Evolutionary conservation across 1,284 basidiomycete genomes (phyloP).

Genomic region (Pseudozyma thailandica): DNA sequence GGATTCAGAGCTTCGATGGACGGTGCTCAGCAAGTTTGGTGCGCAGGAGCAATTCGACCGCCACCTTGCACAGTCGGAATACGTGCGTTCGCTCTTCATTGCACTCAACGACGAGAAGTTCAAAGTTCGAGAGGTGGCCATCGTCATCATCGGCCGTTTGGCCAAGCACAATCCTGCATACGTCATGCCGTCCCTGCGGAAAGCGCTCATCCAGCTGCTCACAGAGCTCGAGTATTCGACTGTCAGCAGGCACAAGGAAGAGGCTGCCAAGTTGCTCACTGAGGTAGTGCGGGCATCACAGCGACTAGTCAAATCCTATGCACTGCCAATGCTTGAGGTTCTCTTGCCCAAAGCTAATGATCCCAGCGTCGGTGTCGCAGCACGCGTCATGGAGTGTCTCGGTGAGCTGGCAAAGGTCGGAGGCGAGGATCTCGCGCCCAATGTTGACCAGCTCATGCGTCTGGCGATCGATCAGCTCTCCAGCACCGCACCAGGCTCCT

Average conservation of each 20-base stretch:
- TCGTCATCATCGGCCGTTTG: constrained; percentile 89
- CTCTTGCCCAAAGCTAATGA: constrained; percentile 89
- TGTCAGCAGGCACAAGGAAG: constrained; percentile 80
- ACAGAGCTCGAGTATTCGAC: constrained; percentile 98
- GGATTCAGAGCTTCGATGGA: constrained; percentile 61
- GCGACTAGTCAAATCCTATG: constrained; percentile 94
- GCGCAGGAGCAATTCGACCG: constrained; percentile 95
- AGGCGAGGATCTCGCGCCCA: constrained; percentile 86
- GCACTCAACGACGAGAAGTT: constrained; percentile 98
- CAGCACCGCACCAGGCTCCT: constrained; percentile 70
- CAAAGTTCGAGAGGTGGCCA: constrained; percentile 89
- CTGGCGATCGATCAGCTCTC: constrained; percentile 88
- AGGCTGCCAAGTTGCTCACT: constrained; percentile 64
- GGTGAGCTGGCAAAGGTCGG: constrained; percentile 94
- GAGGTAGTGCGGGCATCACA: constrained; percentile 76
- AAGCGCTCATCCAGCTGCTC: constrained; percentile 93
- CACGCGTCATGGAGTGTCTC: constrained; percentile 91
- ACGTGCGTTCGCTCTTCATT: constrained; percentile 95
- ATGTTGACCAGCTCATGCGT: constrained; percentile 87
- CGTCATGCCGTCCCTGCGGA: constrained; percentile 96
- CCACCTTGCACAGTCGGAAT: constrained; percentile 98
- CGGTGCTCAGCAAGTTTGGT: constrained; percentile 85
- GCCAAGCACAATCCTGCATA: constrained; percentile 97
- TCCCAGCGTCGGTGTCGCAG: constrained; percentile 84
- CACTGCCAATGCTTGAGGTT: constrained; percentile 92